Conservation (phyloP, 768 basidiomycete species). For the Dentipellis sp. region DNA sequence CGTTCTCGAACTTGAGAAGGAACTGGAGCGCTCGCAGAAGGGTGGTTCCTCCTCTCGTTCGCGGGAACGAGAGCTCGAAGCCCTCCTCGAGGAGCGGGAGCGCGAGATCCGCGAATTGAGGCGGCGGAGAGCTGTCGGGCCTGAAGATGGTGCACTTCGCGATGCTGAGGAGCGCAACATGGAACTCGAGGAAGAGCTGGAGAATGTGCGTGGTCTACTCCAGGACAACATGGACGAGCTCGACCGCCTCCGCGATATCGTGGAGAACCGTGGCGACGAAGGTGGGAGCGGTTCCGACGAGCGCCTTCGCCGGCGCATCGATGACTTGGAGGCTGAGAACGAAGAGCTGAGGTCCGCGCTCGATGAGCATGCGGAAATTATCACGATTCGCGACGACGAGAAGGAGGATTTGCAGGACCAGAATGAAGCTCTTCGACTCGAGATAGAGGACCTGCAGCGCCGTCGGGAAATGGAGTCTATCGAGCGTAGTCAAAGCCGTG, state of each 20-base stretch:
- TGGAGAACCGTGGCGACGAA: conserved; percentile 38
- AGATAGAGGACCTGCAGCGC: conserved; percentile 57
- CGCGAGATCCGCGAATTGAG: conserved; percentile 60
- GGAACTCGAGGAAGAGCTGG: conserved; percentile 67
- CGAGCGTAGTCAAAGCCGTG: conserved; percentile 69
- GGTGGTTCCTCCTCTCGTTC: conserved; percentile 26
- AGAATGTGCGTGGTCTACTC: conserved; percentile 55
- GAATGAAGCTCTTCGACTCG: conserved; percentile 50
- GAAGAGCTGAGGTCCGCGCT: conserved; percentile 48
- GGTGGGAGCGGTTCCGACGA: conserved; percentile 31
- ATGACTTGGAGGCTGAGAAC: conserved; percentile 54
- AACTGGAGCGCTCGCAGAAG: conserved; percentile 62
- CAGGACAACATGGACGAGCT: conserved; percentile 84
- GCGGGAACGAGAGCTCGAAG: conserved; percentile 70
- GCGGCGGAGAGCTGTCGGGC: conserved; percentile 30
- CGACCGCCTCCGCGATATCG: conserved; percentile 58
- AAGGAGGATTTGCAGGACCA: conserved; percentile 62
- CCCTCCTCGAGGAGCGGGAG: conserved; percentile 65
- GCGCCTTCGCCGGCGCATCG: conserved; percentile 38
- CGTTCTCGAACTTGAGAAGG: conserved; percentile 73
- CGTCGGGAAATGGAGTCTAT: conserved; percentile 51
- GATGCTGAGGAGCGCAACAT: conserved; percentile 53
- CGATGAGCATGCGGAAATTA: conserved; percentile 48
- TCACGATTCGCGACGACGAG: conserved; percentile 57
- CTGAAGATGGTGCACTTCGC: conserved; percentile 42